Evolutionary conservation across 1,284 basidiomycete genomes (phyloP), one percentile per base, ranked within the genome.

Genomic region (Amylostereum areolatum): DNA sequence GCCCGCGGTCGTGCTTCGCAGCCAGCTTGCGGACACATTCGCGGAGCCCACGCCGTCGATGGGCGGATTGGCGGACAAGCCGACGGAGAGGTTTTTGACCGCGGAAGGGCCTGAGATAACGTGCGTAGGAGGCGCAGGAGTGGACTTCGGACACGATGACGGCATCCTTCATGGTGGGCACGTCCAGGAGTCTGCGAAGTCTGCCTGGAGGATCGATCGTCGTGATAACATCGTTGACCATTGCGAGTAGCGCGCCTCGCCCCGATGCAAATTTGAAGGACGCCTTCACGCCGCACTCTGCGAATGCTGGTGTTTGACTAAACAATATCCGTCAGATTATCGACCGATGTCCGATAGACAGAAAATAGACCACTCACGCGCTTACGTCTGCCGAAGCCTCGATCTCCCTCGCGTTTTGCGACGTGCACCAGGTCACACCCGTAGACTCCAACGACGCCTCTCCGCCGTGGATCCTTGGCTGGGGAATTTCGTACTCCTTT

Each of bases 121-220:
- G 60, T 5, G 63, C 63, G 50, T 62, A 66, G 5, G 63, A 62
- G 4, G 60, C 56, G 51, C 61, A 63, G 9, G 48, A 46, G 49
- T 66, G 64, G 9, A 62, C 61, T 48, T 66, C 61, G 10, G 64
- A 64, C 9, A 66, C 63, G 43, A 65, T 49, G 32, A 64, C 63
- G 24, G 52, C 57, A 5, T 43, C 25, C 28, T 54, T 55, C 44
- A 61, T 57, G 5, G 41, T 49, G 1, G 53, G 11, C 31, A 59
- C 59, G 10, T 59, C 47, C 2, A 63, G 57, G 1, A 66, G 61
- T 5, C 50, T 53, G n/a, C 60, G 46, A 29, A 66, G 62, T 30
- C 52, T 52, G 10, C 54, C 57, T 1, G 63, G 55, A 1, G 60
- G 57, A 30, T 61, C 54, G 40, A 64, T 57, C 31, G 53, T 51